Percentiles rank a stretch among this genome's conserved stretches.
phyloP scores from a whole-genome alignment of 495 filamentous ascomycete species.

The Podospora australis region DNA sequence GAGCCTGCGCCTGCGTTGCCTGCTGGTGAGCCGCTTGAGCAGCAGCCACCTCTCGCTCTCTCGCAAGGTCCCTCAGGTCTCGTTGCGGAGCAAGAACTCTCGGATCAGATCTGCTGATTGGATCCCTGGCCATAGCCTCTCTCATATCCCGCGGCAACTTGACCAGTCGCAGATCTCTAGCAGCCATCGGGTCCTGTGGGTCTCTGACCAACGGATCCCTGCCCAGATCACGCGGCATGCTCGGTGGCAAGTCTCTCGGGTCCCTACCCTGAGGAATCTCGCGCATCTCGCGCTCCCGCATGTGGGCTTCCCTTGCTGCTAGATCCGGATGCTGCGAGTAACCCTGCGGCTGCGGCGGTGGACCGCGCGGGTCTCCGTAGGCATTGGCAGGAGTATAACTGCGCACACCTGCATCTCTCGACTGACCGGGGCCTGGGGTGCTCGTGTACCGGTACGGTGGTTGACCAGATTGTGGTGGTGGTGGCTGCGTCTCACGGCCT shows the following conservation, averaged over 20 bases:
- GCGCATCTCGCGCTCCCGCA: slow-evolving; percentile 6
- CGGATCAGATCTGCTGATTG: slow-evolving; percentile 4
- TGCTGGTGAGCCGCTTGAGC: neutral
- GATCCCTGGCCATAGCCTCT: slow-evolving; percentile 18
- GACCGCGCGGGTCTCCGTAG: slow-evolving; percentile 19
- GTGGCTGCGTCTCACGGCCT: slow-evolving; percentile 12
- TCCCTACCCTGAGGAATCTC: slow-evolving; percentile 2
- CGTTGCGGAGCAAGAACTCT: neutral
- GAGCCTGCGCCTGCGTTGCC: slow-evolving; percentile 4
- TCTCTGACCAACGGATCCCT: slow-evolving; percentile 8
- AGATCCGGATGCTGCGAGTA: slow-evolving; percentile 9
- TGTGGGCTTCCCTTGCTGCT: slow-evolving; percentile 9
- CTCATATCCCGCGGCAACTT: too few species aligned
- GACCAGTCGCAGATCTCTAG: too few species aligned
- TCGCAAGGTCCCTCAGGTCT: slow-evolving; percentile 1
- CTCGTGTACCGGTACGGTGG: slow-evolving; percentile 24
- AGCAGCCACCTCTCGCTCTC: neutral
- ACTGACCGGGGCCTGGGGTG: slow-evolving; percentile 23
- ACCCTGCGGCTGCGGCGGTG: slow-evolving; percentile 14
- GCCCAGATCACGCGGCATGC: neutral
- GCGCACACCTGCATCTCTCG: slow-evolving; percentile 12
- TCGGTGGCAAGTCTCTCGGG: too few species aligned
- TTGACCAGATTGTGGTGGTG: too few species aligned
- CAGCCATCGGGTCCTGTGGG: too few species aligned
- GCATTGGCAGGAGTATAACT: slow-evolving; percentile 25